Evolutionary conservation across 2,329 filamentous ascomycete genomes (phyloP).

Genomic region (Neoscytalidium dimidiatum): DNA sequence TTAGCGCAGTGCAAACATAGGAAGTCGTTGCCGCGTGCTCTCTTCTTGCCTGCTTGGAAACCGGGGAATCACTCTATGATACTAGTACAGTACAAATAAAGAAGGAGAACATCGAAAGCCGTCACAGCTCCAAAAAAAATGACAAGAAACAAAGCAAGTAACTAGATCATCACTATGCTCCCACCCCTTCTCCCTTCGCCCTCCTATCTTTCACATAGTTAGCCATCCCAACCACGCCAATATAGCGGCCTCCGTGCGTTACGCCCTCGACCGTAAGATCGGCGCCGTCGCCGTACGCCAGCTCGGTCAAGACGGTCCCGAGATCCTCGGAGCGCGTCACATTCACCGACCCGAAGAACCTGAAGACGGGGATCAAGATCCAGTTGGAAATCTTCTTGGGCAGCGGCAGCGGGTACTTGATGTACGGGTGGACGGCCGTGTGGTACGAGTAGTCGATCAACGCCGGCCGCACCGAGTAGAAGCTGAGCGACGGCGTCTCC

Average conservation of each 20-base stretch:
- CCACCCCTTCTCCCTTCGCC: neutral
- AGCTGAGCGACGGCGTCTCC: conserved; percentile 50
- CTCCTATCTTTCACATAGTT: neutral
- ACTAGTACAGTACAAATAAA: neutral
- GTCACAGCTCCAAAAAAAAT: neutral
- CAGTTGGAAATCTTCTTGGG: conserved; percentile 25
- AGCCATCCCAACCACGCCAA: neutral
- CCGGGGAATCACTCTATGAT: neutral
- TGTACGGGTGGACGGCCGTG: conserved; percentile 41
- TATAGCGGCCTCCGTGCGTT: neutral
- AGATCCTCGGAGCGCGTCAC: conserved; percentile 51
- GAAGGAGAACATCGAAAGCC: neutral
- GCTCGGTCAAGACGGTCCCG: conserved; percentile 49
- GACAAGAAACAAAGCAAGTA: neutral
- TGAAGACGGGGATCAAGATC: conserved; percentile 25
- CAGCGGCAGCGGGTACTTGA: conserved; percentile 24
- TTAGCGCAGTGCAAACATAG: neutral
- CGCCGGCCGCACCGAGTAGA: conserved; percentile 60
- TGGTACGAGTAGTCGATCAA: conserved; percentile 56
- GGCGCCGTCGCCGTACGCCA: conserved; percentile 52
- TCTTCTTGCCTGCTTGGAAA: neutral
- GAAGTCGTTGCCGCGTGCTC: neutral
- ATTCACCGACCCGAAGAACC: conserved; percentile 33
- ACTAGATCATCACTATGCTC: neutral
- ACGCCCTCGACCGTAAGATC: neutral